A percentile compares a stretch with the other conserved stretches of the same genome.
These are phyloP conservation scores for Pedinophyceae sp. DNA, from an alignment of 139 green algal species.

Conservation along the genomic window DNA sequence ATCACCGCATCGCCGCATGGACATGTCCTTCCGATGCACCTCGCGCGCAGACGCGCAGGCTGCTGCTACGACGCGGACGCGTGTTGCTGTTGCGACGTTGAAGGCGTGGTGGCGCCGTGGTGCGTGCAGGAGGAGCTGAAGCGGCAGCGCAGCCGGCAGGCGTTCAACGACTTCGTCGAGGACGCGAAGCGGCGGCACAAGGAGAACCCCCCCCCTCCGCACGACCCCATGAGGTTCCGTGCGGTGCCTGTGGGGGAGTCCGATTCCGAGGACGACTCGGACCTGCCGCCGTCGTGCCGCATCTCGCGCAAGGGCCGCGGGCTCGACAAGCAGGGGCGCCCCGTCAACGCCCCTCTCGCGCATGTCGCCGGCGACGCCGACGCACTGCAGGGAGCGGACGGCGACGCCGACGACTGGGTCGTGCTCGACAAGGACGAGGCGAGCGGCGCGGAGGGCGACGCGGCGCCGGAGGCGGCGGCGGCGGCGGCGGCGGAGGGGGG, in stretches of 20 bases:
- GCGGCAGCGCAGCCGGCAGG: constrained; percentile 22
- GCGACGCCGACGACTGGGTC: not conserved
- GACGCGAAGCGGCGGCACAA: constrained; percentile 12
- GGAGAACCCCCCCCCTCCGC: constrained; percentile 17
- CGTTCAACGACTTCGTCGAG: constrained; percentile 50
- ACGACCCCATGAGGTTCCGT: constrained; percentile 44
- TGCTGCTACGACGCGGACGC: not conserved
- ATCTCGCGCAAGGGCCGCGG: constrained; percentile 6
- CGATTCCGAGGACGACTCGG: constrained; percentile 36
- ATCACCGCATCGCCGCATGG: not conserved
- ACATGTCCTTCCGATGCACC: not conserved
- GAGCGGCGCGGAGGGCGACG: not conserved
- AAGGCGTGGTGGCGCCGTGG: not conserved
- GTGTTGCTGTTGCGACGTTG: not conserved
- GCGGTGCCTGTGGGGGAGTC: constrained; percentile 30
- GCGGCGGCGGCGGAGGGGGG: no score
- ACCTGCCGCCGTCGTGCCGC: constrained; percentile 4
- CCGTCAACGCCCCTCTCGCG: no score
- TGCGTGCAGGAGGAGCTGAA: constrained; percentile 27
- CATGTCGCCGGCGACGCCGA: no score
- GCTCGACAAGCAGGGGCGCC: not conserved
- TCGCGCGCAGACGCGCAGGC: not conserved
- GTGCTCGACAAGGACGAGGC: not conserved
- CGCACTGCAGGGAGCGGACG: not conserved
- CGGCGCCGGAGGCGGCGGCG: not conserved